Conservation (phyloP, 2,329 filamentous ascomycete species). For the Coniochaeta ligniaria region DNA sequence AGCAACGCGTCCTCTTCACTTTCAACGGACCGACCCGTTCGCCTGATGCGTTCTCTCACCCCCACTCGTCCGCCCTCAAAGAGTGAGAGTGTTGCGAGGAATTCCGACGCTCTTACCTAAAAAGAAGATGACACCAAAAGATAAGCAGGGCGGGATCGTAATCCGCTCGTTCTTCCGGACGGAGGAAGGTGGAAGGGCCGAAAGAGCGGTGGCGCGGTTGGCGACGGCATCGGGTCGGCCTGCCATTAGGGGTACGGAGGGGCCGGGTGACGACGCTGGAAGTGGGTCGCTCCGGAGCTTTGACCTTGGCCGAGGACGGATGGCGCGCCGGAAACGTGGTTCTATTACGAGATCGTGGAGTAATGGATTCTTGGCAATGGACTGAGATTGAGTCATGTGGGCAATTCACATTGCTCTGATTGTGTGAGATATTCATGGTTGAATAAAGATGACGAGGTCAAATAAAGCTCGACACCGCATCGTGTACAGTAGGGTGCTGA, state of each 20-base stretch:
- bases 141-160: not conserved
- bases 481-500: too few relatives aligned
- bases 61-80: not conserved
- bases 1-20: too few relatives aligned
- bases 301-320: not conserved
- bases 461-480: too few relatives aligned
- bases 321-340: not conserved
- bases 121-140: not conserved
- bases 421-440: not conserved
- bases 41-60: too few relatives aligned
- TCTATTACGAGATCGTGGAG: not conserved
- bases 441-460: too few relatives aligned
- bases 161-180: not conserved
- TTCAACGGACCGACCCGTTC: too few relatives aligned
- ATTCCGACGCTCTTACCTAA: not conserved
- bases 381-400: not conserved
- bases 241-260: slow-evolving; percentile 2
- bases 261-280: not conserved
- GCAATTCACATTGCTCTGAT: not conserved
- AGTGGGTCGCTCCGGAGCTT: not conserved
- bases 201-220: not conserved
- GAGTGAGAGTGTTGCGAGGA: not conserved
- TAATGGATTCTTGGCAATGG: not conserved
- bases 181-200: not conserved
- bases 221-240: slow-evolving; percentile 1